Evolutionary conservation across 768 basidiomycete species (phyloP).

Genomic region (Kwoniella sp.): DNA sequence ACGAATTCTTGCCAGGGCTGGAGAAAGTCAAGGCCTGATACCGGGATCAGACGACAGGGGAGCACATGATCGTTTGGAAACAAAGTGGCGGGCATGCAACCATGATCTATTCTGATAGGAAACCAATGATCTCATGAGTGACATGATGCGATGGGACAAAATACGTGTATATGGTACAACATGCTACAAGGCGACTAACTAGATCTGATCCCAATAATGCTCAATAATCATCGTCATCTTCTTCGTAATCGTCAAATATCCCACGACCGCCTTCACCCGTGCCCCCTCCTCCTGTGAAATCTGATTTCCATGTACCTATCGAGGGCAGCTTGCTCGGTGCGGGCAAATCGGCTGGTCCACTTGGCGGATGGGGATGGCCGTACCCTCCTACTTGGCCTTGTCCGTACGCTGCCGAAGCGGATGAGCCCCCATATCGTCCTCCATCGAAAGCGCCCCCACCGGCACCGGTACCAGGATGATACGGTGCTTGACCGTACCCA

Average conservation of each 20-base stretch:
- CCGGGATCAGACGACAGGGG: not conserved
- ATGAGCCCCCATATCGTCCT: not conserved
- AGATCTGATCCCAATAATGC: too few species aligned
- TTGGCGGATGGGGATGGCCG: not conserved
- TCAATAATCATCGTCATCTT: conserved; percentile 56
- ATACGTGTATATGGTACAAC: too few species aligned
- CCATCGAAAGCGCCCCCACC: not conserved
- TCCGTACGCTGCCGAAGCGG: not conserved
- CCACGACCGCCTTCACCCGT: conserved; percentile 56
- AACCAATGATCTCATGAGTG: not conserved
- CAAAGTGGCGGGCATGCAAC: not conserved
- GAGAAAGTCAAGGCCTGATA: conserved; percentile 36
- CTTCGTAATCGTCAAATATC: conserved; percentile 55
- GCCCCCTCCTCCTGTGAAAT: conserved; percentile 53
- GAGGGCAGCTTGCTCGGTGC: conserved; percentile 24
- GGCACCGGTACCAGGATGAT: not conserved
- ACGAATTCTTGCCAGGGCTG: conserved; percentile 38
- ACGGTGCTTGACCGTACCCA: conserved; percentile 5
- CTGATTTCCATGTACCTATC: conserved; percentile 41
- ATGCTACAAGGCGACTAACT: too few species aligned
- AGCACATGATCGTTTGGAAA: too few species aligned
- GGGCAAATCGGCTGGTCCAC: not conserved
- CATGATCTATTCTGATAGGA: too few species aligned
- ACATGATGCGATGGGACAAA: too few species aligned
- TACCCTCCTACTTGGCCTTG: not conserved